phyloP scores from a whole-genome alignment of 352 stramenopile species.

The Sclerospora graminicola region DNA sequence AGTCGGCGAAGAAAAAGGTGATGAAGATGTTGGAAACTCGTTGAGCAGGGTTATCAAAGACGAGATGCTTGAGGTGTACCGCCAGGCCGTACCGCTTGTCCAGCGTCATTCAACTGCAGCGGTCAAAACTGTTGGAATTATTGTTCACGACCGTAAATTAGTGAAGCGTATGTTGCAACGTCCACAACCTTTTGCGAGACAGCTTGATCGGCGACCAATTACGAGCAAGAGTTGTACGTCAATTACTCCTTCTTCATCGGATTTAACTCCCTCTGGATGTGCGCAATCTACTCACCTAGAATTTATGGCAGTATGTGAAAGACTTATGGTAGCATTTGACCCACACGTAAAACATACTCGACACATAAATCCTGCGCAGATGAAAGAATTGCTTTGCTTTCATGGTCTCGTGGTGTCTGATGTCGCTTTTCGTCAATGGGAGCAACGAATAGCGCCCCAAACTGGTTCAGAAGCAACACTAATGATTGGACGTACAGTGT shows the following conservation, averaged over 20 bases:
- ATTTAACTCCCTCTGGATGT: too few species aligned
- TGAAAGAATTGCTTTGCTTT: conserved; percentile 34
- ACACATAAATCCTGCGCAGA: conserved; percentile 17
- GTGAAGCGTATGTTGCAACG: conserved; percentile 51
- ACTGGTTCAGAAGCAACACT: conserved; percentile 1
- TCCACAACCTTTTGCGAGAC: conserved; percentile 12
- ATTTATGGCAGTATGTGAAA: background rate
- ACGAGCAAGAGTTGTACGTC: too few species aligned
- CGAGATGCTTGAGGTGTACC: conserved; percentile 25
- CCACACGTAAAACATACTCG: conserved; percentile 21
- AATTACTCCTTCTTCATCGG: too few species aligned
- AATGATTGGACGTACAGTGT: conserved; percentile 9
- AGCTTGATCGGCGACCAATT: too few species aligned
- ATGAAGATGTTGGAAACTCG: background rate
- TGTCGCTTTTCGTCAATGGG: conserved; percentile 38
- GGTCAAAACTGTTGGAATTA: conserved; percentile 44
- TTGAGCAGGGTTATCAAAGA: background rate
- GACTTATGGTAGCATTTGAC: conserved; percentile 22
- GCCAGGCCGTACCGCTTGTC: conserved; percentile 45
- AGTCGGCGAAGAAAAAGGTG: too few species aligned
- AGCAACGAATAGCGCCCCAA: conserved; percentile 30
- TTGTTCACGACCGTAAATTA: conserved; percentile 32
- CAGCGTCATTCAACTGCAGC: conserved; percentile 48
- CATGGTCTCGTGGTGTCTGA: conserved; percentile 32
- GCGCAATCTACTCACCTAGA: background rate